Evolutionary conservation across 371 early-diverging fungal genomes (phyloP), one percentile per base, ranked within the genome.

Genomic region (Chytridium lagenaria): DNA sequence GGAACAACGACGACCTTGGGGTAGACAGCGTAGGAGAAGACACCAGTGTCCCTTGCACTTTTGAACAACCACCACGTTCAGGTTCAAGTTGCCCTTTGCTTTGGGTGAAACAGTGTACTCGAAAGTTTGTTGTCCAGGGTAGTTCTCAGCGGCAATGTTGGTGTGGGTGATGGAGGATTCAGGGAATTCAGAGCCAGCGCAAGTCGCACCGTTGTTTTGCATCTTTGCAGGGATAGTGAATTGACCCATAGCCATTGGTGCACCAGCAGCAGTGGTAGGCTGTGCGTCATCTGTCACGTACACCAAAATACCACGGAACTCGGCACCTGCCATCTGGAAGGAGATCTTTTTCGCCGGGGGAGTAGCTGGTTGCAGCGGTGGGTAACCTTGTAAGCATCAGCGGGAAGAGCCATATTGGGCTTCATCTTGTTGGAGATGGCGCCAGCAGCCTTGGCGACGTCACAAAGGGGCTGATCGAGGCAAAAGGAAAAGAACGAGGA

Each of bases 231-330:
- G 70, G 59, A 69, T 69, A n/a, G 1, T 50, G 40, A 74, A 74
- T 1, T 39, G 44, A 38, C 74, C 74, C 37, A 69, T 68, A 7
- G 69, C 59, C 36, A 50, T 57, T 2, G 40, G 38, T 1, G 2
- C 57, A 40, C 69, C 69, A 3, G 38, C 30, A 3, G 59, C 64
- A 12, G 38, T 26, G 44, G 40, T 40, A 23, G 66, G n/a, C 36
- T 28, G 28, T 15, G 36, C 39, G 26, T 28, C 30, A 26, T 66
- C 66, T 3, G 66, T 66, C 36, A 66, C 66, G 66, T 74, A 74
- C 34, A 70, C 5, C 44, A 74, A 50, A 59, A 74, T 39, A 30
- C 74, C 74, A n/a, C 49, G 1, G 67, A 74, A 74, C 37, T 30
- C 49, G 26, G 70, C 39, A 12, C 74, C 74, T 38, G 26, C 68